These are phyloP conservation scores for Debaryomycetaceae sp. DNA, from an alignment of 1,139 yeast genomes.

Conservation along the genomic window DNA sequence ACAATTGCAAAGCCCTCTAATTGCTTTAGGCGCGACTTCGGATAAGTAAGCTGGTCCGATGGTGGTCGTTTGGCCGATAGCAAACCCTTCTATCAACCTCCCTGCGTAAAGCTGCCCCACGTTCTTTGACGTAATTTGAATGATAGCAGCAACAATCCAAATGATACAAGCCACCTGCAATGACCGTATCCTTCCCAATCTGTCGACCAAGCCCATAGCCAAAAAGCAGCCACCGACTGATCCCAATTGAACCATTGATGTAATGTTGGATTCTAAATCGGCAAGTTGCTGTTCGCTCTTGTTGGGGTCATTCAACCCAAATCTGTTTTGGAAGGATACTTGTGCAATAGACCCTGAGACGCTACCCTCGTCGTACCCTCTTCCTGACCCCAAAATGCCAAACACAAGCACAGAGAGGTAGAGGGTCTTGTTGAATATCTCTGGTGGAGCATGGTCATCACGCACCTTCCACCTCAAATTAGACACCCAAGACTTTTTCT, in stretches of 20 bases:
- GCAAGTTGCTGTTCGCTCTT: conserved; percentile 39
- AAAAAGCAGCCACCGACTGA: conserved; percentile 54
- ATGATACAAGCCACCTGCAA: conserved; percentile 41
- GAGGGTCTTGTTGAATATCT: conserved; percentile 46
- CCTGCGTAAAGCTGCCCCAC: conserved; percentile 55
- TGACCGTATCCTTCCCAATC: conserved; percentile 53
- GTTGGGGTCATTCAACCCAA: conserved; percentile 43
- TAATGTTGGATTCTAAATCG: conserved; percentile 50
- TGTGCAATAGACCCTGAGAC: conserved; percentile 46
- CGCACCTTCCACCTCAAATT: conserved; percentile 5
- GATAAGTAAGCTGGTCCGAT: conserved; percentile 54
- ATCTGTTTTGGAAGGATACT: conserved; percentile 37
- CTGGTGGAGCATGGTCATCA: conserved; percentile 41
- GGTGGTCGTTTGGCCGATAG: conserved; percentile 55
- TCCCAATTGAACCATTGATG: conserved; percentile 62
- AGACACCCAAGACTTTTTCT: conserved; percentile 1
- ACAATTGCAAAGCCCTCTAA: conserved; percentile 50
- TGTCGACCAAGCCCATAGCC: conserved; percentile 50
- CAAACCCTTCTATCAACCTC: conserved; percentile 51
- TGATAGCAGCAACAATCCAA: conserved; percentile 47
- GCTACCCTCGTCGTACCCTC: conserved; percentile 63
- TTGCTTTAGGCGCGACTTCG: conserved; percentile 51
- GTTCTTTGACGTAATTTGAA: conserved; percentile 42
- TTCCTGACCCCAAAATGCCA: conserved; percentile 56
- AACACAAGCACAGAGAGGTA: conserved; percentile 49